Evolutionary conservation across 2,329 filamentous ascomycete genomes (phyloP).

Genomic region (Colletotrichum karsti): DNA sequence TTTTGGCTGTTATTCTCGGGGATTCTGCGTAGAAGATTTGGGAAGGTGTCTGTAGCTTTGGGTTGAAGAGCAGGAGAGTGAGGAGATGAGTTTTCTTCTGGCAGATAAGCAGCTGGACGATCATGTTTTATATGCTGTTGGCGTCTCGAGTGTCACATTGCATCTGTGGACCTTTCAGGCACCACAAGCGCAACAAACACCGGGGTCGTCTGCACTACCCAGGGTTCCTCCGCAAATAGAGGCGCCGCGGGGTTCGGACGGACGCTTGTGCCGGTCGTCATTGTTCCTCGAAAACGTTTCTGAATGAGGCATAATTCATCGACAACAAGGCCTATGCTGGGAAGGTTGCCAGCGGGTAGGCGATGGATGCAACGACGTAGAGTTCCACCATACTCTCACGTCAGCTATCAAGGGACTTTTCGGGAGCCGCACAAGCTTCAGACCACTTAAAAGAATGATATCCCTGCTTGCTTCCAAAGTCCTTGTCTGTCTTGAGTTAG

Average conservation of each 20-base stretch:
- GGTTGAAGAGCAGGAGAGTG: neutral
- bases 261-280: neutral
- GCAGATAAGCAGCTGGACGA: neutral
- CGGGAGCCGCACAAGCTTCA: neutral
- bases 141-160: neutral
- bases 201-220: neutral
- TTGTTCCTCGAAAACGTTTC: neutral
- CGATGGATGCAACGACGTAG: neutral
- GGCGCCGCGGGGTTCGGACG: neutral
- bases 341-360: neutral
- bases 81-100: neutral
- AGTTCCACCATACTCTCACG: slow-evolving; percentile 7
- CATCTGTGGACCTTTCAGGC: slow-evolving; percentile 4
- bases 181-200: neutral
- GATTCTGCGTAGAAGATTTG: neutral
- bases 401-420: slow-evolving; percentile 5
- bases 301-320: neutral
- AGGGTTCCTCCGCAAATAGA: neutral
- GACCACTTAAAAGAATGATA: neutral
- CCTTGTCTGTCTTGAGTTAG: neutral
- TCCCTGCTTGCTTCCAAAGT: neutral
- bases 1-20: neutral
- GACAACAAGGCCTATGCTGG: neutral
- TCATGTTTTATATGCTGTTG: slow-evolving; percentile 5
- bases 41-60: neutral